Evolutionary conservation across 176 grass and related monocot genomes (phyloP), one percentile per base, ranked within the genome.

Genomic region (Avena insularis): DNA sequence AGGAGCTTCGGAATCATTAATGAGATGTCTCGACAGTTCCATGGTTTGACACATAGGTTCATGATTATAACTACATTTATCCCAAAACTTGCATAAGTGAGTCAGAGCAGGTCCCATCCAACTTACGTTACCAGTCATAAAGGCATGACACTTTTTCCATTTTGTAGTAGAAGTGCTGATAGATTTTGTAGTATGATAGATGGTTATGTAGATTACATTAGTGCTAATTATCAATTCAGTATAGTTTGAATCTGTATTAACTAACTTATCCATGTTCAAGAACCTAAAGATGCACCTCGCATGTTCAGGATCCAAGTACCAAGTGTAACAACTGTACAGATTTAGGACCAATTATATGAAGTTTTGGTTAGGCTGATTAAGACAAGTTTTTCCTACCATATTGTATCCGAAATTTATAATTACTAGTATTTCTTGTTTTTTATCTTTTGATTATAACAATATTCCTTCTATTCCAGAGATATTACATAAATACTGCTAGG

Each of bases 401-500:
- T 23, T 60, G 58, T 60, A 21, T 59, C 20, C 7, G 19, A 60
- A 60, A 60, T 60, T 60, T 9, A 60, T 21, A 60, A 20, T 60
- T 60, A 60, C 20, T 23, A 20, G n/a, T 27, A 75, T n/a, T 12
- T 75, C 6, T 50, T 75, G 21, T 50, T 71, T 40, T 6, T 4
- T 40, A 23, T 74, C n/a, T 75, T 68, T 68, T 75, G 50, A 75
- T 75, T 12, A 13, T 50, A 13, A 29, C 29, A 17, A 0, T 25
- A 16, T 53, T 25, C 7, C 13, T 29, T 16, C 6, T 36, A 14
- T 93, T 16, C 86, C 78, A 91, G 86, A 70, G 82, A 82, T 91
- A 56, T 36, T 91, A 88, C 55, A 82, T 88, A 78, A 48, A 73
- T 78, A 80, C 77, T 73, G 77, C 90, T 55, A 74, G 86, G 17